A percentile compares a stretch with the other conserved stretches of the same genome.
Evolutionary conservation across 2,329 filamentous ascomycete species (phyloP).

Genomic region (Clathrospora elynae): DNA sequence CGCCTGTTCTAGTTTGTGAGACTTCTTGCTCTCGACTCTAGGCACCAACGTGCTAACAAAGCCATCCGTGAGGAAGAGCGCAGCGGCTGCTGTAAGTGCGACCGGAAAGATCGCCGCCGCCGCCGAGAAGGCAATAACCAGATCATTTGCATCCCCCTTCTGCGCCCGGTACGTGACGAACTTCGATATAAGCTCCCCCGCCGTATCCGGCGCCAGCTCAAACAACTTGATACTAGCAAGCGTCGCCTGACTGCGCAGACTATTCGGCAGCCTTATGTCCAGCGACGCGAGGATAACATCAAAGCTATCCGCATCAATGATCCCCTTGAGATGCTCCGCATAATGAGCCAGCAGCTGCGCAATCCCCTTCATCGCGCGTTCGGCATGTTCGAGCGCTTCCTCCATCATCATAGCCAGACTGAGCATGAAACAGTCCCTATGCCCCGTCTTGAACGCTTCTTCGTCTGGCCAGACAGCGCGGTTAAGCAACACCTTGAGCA

Average conservation of each 20-base stretch:
- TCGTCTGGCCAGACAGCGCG: conserved; percentile 50
- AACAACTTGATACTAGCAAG: conserved; percentile 83
- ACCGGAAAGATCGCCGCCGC: conserved; percentile 87
- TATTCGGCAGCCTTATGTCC: conserved; percentile 77
- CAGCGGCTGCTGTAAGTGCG: conserved; percentile 72
- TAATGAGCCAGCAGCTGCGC: conserved; percentile 63
- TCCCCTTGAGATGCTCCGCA: conserved; percentile 58
- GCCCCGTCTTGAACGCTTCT: conserved; percentile 52
- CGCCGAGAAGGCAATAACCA: conserved; percentile 92
- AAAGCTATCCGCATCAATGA: conserved; percentile 75
- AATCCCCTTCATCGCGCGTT: conserved; percentile 65
- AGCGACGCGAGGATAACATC: conserved; percentile 86
- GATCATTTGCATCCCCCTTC: conserved; percentile 81
- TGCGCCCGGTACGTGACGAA: conserved; percentile 76
- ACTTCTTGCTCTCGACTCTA: conserved; percentile 80
- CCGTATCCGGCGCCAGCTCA: conserved; percentile 73
- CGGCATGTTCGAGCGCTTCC: conserved; percentile 75
- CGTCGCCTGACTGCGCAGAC: conserved; percentile 79
- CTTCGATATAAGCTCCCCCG: conserved; percentile 69
- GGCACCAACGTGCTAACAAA: conserved; percentile 79
- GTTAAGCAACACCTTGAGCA: conserved; percentile 52
- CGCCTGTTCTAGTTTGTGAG: conserved; percentile 81
- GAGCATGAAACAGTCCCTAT: conserved; percentile 70
- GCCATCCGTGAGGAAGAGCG: conserved; percentile 84
- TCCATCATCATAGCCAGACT: conserved; percentile 90